Conservation (phyloP, 306 rosid species). For the Alnus glutinosa region DNA sequence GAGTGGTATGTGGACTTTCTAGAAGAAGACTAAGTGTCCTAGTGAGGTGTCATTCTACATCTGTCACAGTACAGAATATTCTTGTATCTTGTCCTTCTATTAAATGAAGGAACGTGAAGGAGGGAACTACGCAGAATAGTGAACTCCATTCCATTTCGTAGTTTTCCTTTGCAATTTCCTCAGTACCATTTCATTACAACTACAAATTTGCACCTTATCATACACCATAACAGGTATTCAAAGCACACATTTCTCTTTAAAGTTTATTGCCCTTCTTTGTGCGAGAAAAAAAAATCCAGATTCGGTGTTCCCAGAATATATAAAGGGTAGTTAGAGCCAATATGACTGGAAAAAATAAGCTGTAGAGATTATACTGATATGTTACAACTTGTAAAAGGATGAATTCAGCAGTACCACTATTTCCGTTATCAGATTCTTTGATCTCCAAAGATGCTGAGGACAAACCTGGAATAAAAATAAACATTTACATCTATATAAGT, state of each 20-base stretch:
- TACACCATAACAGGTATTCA: not conserved
- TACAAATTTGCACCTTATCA: not conserved
- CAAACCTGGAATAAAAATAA: constrained; percentile 54
- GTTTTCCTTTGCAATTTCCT: too few species aligned
- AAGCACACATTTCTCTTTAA: not conserved
- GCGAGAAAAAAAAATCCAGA: not conserved
- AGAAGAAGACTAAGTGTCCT: too few species aligned
- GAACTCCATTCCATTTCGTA: too few species aligned
- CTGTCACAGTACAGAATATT: too few species aligned
- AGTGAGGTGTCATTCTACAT: too few species aligned
- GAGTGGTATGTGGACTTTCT: too few species aligned
- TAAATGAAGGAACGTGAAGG: too few species aligned
- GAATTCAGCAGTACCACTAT: constrained; percentile 29
- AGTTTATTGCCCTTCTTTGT: not conserved
- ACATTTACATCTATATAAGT: constrained; percentile 3
- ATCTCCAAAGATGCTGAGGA: constrained; percentile 90
- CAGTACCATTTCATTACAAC: too few species aligned
- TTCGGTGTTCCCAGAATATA: constrained; percentile 10
- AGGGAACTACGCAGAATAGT: too few species aligned
- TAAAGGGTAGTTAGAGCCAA: not conserved
- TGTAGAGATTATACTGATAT: not conserved
- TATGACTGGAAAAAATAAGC: not conserved
- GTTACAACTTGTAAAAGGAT: not conserved
- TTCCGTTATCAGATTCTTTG: constrained; percentile 61
- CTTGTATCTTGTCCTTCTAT: too few species aligned